Evolutionary conservation across 306 rosid species (phyloP).

Genomic region (Ormosia semicastrata): DNA sequence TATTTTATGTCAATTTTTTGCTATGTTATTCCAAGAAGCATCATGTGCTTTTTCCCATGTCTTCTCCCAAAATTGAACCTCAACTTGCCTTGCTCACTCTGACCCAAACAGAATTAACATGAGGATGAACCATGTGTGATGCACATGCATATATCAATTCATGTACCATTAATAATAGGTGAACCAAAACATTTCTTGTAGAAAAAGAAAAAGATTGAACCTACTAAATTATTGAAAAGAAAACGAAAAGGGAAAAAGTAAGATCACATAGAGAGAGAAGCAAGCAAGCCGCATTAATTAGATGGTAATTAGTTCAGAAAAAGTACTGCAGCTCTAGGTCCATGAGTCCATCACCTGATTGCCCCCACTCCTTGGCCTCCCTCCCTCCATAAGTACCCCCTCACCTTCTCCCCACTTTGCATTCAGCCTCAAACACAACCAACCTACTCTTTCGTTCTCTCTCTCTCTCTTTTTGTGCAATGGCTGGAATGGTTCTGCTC

Average conservation of each 20-base stretch:
- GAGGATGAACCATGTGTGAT: slow-evolving; percentile 38
- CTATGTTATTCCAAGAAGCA: slow-evolving; percentile 7
- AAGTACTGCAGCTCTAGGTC: slow-evolving; percentile 3
- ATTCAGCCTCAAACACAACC: slow-evolving; percentile 33
- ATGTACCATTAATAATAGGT: slow-evolving; percentile 22
- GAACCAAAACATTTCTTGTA: slow-evolving; percentile 5
- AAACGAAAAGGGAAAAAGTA: background rate
- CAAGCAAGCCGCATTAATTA: slow-evolving; percentile 24
- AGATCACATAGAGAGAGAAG: background rate
- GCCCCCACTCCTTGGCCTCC: slow-evolving; percentile 17
- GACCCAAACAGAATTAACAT: slow-evolving; percentile 35
- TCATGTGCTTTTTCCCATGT: slow-evolving; percentile 28
- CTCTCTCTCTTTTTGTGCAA: slow-evolving; percentile 29
- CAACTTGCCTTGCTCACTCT: slow-evolving; percentile 33
- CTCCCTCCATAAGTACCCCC: slow-evolving; percentile 74
- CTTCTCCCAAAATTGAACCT: slow-evolving; percentile 15
- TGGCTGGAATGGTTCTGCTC: slow-evolving; percentile 52
- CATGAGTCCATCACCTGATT: slow-evolving; percentile 23
- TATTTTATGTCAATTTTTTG: slow-evolving; percentile 2
- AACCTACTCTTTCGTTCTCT: background rate
- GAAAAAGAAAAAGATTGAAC: slow-evolving; percentile 1
- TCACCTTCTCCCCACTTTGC: slow-evolving; percentile 41
- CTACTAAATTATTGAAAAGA: background rate
- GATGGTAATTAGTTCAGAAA: slow-evolving; percentile 25
- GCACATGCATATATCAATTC: slow-evolving; percentile 50